Evolutionary conservation across 1,284 basidiomycete species (phyloP), one percentile per base, ranked within the genome.

Genomic region (Sparassis latifolia): DNA sequence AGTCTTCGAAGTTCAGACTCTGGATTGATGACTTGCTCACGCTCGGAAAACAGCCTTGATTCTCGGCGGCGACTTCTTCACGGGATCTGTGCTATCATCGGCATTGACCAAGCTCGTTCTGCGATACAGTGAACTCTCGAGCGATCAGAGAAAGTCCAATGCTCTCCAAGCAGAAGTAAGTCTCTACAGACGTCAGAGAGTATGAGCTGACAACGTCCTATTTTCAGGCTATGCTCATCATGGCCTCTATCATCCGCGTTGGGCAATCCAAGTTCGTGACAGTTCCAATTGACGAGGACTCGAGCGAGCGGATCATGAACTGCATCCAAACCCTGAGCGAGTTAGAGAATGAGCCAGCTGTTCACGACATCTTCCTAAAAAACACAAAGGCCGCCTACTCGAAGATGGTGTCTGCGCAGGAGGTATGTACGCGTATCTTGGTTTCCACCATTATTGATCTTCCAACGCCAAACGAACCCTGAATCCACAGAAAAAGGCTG

Each of bases 21-120:
- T 39, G 33, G 5, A 52, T 50, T 50, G 32, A 27, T 41, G 44
- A 37, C 33, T 37, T 50, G n/a, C 35, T 31, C 28, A 10, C 42
- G 31, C 37, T 5, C 45, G 29, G n/a, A 50, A 48, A 42, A 32
- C 46, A 86, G 89, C 92, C 3, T 73, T 99, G 42, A 84, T 99
- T 48, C 78, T 99, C 42, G 89, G 90, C 33, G 97, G 97, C 33
- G 97, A 99, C 71, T 99, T 97, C 73, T 99, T 94, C 73, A 99
- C 95, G 10, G 94, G 90, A 4, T 78, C 92, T 3, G 93, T 97
- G 2, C 78, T 99, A 29, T 86, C 94, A 9, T 82, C 89, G 38
- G 87, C 95, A 1, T 71, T 99, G 54, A 92, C 93, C 50, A 99
- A 99, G 72, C 80, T 99, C 31, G 88, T 97, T 7, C 75, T 98